Conservation (phyloP, 176 grass and related monocot species). For the Musa troglodytarum region DNA sequence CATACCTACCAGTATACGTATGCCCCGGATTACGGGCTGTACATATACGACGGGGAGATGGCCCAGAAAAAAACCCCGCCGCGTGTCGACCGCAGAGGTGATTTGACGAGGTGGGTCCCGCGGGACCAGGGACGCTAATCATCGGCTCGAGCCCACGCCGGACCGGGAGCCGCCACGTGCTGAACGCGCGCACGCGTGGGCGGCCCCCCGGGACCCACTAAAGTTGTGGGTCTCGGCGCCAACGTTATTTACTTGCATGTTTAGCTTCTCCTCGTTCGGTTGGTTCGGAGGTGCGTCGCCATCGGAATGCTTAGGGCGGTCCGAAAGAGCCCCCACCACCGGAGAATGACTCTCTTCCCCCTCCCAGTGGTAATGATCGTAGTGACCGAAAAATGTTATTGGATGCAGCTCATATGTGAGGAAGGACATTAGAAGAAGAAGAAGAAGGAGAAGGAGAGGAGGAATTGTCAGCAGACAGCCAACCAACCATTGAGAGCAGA, state of each 20-base stretch:
- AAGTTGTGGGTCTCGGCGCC: no score
- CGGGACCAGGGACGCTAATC: conserved; percentile 11
- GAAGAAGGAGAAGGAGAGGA: background rate
- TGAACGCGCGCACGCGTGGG: background rate
- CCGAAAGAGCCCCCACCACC: conserved; percentile 18
- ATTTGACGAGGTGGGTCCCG: conserved; percentile 5
- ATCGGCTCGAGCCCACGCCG: conserved; percentile 34
- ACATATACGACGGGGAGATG: no score
- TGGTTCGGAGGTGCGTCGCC: conserved; percentile 47
- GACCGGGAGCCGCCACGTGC: conserved; percentile 18
- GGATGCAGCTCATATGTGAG: background rate
- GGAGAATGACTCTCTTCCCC: background rate
- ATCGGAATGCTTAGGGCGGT: conserved; percentile 55
- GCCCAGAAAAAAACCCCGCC: background rate
- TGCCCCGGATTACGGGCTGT: background rate
- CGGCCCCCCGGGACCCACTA: background rate
- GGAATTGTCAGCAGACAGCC: background rate
- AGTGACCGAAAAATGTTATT: background rate
- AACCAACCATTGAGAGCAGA: conserved; percentile 23
- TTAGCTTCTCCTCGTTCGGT: conserved; percentile 10
- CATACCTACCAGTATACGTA: conserved; percentile 4
- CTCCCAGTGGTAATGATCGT: background rate
- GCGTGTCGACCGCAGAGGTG: background rate
- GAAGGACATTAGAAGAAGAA: background rate
- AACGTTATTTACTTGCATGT: no score